phyloP scores from a whole-genome alignment of 345 rosid species.

The Boechera stricta region DNA sequence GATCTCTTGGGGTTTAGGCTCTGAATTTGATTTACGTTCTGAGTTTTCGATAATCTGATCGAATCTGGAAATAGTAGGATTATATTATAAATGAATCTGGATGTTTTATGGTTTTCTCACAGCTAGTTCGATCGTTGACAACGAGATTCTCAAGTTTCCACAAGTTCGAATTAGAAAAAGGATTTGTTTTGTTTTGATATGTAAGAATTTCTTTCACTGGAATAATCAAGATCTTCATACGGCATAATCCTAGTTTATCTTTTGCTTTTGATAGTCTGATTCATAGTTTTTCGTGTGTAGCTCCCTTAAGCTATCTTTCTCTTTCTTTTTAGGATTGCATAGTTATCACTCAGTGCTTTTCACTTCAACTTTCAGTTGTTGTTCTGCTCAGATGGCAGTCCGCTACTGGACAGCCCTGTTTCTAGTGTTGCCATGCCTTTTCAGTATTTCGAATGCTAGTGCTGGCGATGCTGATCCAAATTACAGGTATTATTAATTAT shows the following conservation, averaged over 20 bases:
- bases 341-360: background rate
- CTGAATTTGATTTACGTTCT: slow-evolving; percentile 25
- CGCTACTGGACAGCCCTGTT: slow-evolving; percentile 39
- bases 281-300: slow-evolving; percentile 10
- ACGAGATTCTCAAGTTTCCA: slow-evolving; percentile 4
- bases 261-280: background rate
- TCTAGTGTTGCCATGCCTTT: slow-evolving; percentile 46
- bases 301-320: background rate
- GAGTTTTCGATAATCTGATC: slow-evolving; percentile 21
- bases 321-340: background rate
- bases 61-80: slow-evolving; percentile 17
- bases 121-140: slow-evolving; percentile 1
- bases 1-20: slow-evolving; percentile 27
- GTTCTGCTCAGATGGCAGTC: slow-evolving; percentile 47
- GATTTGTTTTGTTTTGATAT: background rate
- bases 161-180: background rate
- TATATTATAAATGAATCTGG: background rate
- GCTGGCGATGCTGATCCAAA: slow-evolving; percentile 74
- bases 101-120: background rate
- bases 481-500: slow-evolving; percentile 55
- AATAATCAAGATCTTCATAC: slow-evolving; percentile 1
- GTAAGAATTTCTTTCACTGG: background rate
- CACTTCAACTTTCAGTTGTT: slow-evolving; percentile 19
- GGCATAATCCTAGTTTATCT: background rate
- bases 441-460: slow-evolving; percentile 59